Evolutionary conservation across 2,329 filamentous ascomycete species (phyloP), one percentile per base, ranked within the genome.

Genomic region (Herpotrichia juniperi): DNA sequence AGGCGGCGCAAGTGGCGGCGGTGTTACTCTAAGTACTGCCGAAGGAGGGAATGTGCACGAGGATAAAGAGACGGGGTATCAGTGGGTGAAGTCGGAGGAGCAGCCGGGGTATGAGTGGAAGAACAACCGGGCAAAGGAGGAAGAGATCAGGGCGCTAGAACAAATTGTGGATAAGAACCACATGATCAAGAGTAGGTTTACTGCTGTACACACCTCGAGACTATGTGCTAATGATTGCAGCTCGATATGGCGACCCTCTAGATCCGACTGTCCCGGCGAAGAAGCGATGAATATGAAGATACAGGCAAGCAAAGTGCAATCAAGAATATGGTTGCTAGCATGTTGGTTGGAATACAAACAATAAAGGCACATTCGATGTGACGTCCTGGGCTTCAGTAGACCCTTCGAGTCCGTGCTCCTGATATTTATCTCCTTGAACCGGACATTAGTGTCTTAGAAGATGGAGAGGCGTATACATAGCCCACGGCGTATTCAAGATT

Each of bases 61-160:
- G 19, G 63, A 67, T 25, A 32, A 53, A n/a, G 49, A 70, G 43
- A 72, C 69, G 4, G 73, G 73, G 5, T 76, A 76, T 44, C 58
- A 59, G 56, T 76, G 73, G 73, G 60, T 58, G 8, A 69, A 60
- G 46, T 53, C 58, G 22, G 71, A 74, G 55, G 71, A 74, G 4
- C 66, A 69, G 57, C 73, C 73, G 2, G 73, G 73, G 1, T 74
- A 56, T 32, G 67, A 68, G 48, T 76, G 73, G 73, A 68, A 63
- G 67, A 74, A 69, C 45, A 63, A 61, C 25, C 63, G 71, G 45
- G 70, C 70, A 16, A 57, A 60, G 44, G 73, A 76, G 46, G 73
- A 76, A 11, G 66, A 69, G 55, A 50, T 50, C 11, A 65, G 72
- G 57, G 67, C 71, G 11, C 42, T 67, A 57, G 73, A 75, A 26